Evolutionary conservation across 2,329 filamentous ascomycete species (phyloP), one percentile per base, ranked within the genome.

Genomic region (Aspergillus phoenicis): DNA sequence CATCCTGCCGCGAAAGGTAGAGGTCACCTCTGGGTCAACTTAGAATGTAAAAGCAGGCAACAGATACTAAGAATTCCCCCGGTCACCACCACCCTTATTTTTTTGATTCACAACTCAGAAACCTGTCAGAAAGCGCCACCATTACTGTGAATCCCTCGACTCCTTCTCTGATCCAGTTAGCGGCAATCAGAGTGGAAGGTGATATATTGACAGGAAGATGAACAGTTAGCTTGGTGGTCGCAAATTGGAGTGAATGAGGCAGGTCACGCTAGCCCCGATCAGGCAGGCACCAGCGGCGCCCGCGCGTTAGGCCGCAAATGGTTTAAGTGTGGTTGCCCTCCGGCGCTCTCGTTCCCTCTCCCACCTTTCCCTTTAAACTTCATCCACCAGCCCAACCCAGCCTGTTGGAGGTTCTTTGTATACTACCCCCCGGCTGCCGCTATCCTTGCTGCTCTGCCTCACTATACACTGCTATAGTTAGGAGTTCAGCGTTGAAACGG

Each of bases 281-380:
- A 58, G 64, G 67, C 24, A 61, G 55, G 59, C 54, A 54, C 62
- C 58, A 55, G 57, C 52, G 60, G 60, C 45, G 60, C 61, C 57
- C 57, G 49, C 59, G 65, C 60, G 55, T 68, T 64, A 70, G 67
- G 66, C 66, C 63, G 65, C 66, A 67, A 65, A 62, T 61, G 59
- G 52, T 58, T 62, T 52, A 55, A 55, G 47, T 57, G 59, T 54
- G 58, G 60, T 52, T 59, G 61, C 62, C 62, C 62, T 61, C 57
- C 60, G 33, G 51, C 48, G 58, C 47, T 28, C 61, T 62, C 26
- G 57, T 52, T 41, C 47, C 49, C 24, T 22, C 41, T 52, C 39
- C 39, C 52, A 53, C 41, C 52, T 45, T 43, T 15, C 52, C 43
- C 33, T 36, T 36, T 13, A 36, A 36, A 28, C 52, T 4, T 53